A percentile compares a stretch with the other conserved stretches of the same genome.
These are phyloP conservation scores for Coemansia sp. DNA, from an alignment of 192 early-diverging fungal genomes.

Conservation along the genomic window DNA sequence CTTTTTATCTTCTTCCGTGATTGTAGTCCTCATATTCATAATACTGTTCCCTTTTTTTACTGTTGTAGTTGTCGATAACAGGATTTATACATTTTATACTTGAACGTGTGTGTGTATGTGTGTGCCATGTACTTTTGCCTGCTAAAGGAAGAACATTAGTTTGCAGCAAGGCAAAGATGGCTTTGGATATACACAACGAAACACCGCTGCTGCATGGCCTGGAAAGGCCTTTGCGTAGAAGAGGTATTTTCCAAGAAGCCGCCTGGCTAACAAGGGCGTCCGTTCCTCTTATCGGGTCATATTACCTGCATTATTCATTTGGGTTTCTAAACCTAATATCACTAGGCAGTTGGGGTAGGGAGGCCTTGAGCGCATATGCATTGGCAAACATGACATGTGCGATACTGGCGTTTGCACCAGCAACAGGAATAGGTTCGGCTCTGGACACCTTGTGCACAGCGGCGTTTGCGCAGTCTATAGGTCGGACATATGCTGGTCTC, in stretches of 20 bases:
- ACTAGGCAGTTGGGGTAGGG: constrained; percentile 62
- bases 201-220: constrained; percentile 17
- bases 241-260: constrained; percentile 21
- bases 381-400: constrained; percentile 71
- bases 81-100: too few relatives aligned
- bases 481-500: constrained; percentile 63
- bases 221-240: not conserved
- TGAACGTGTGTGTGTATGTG: too few relatives aligned
- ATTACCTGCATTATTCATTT: constrained; percentile 67
- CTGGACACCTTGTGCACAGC: constrained; percentile 76
- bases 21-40: too few relatives aligned
- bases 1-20: too few relatives aligned
- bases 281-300: constrained; percentile 60
- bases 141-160: too few relatives aligned
- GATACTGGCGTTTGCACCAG: constrained; percentile 70
- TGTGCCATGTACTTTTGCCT: too few relatives aligned
- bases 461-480: constrained; percentile 64
- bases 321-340: constrained; percentile 65
- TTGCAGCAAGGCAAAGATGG: not conserved
- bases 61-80: too few relatives aligned
- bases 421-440: constrained; percentile 70
- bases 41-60: too few relatives aligned
- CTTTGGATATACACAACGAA: constrained; percentile 1
- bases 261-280: constrained; percentile 36
- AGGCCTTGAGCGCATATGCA: constrained; percentile 66